These are phyloP conservation scores for Fusarium sp. DNA, from an alignment of 2,329 filamentous ascomycete genomes.

Conservation along the genomic window DNA sequence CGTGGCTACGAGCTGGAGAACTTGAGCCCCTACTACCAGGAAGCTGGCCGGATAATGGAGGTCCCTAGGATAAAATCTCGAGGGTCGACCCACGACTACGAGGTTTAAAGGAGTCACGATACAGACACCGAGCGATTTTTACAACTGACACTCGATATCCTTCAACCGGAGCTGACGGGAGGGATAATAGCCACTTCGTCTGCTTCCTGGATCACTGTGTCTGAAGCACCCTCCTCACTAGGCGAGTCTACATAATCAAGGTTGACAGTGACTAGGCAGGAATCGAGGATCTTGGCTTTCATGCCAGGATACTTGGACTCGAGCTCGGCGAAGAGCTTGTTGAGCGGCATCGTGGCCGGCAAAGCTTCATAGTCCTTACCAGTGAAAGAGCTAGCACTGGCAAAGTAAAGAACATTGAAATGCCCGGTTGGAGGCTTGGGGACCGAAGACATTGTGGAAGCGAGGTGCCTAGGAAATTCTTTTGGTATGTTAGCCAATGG, in stretches of 20 bases:
- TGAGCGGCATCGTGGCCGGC: slow-evolving; percentile 71
- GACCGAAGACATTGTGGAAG: slow-evolving; percentile 47
- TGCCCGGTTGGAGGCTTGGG: slow-evolving; percentile 67
- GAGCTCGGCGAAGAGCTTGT: slow-evolving; percentile 71
- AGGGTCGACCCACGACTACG: slow-evolving; percentile 12
- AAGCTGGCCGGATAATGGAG: slow-evolving; percentile 1
- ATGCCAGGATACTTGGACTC: slow-evolving; percentile 79
- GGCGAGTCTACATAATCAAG: slow-evolving; percentile 80
- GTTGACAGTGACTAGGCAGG: slow-evolving; percentile 82
- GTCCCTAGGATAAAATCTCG: slow-evolving; percentile 1
- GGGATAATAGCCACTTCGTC: slow-evolving; percentile 91
- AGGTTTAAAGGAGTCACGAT: not conserved
- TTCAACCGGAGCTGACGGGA: slow-evolving; percentile 84
- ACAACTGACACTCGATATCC: slow-evolving; percentile 20
- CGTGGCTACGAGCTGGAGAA: slow-evolving; percentile 38
- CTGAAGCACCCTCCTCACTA: slow-evolving; percentile 52
- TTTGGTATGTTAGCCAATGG: slow-evolving; percentile 36
- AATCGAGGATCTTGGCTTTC: slow-evolving; percentile 71
- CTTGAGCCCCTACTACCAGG: slow-evolving; percentile 45
- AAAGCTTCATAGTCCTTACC: slow-evolving; percentile 72
- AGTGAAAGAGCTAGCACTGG: slow-evolving; percentile 76
- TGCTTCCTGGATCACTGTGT: slow-evolving; percentile 69
- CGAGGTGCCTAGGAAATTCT: slow-evolving; percentile 8
- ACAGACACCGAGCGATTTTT: slow-evolving; percentile 10
- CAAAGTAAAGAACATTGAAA: slow-evolving; percentile 87